These are phyloP conservation scores for Pseudofabraea citricarpa DNA, from an alignment of 2,329 filamentous ascomycete genomes.

Conservation along the genomic window DNA sequence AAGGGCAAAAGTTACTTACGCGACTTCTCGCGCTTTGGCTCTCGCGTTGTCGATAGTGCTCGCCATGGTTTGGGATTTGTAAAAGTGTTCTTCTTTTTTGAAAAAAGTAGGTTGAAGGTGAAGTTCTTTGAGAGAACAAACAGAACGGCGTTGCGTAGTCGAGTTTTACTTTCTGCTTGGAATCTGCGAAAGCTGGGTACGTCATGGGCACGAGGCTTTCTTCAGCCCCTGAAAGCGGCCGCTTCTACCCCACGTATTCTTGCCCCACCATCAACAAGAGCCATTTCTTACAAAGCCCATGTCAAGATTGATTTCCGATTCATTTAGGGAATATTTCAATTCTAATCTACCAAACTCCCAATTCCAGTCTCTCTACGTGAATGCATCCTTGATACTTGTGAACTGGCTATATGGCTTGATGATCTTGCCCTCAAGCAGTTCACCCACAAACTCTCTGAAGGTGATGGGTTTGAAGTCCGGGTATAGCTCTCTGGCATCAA, in stretches of 20 bases:
- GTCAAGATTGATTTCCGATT: not conserved
- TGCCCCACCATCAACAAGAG: not conserved
- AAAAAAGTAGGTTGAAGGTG: not conserved
- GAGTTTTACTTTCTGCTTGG: not conserved
- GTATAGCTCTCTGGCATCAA: slow-evolving; percentile 47
- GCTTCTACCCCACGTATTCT: not conserved
- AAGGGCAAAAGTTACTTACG: slow-evolving; percentile 19
- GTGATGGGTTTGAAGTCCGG: slow-evolving; percentile 40
- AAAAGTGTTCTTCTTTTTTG: not conserved
- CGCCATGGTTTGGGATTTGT: slow-evolving; percentile 16
- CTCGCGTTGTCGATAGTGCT: slow-evolving; percentile 21
- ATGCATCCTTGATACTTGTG: not conserved
- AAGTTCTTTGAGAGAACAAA: not conserved
- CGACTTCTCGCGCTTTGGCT: slow-evolving; percentile 27
- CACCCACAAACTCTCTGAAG: slow-evolving; percentile 34
- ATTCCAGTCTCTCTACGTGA: not conserved
- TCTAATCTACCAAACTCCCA: not conserved
- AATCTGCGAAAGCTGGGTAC: too few relatives aligned
- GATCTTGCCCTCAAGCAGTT: slow-evolving; percentile 35
- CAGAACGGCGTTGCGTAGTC: not conserved
- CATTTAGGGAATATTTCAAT: not conserved
- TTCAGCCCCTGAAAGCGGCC: not conserved
- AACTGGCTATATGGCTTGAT: slow-evolving; percentile 24
- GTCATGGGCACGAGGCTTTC: too few relatives aligned
- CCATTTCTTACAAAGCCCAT: not conserved